A percentile compares a stretch with the other conserved stretches of the same genome.
phyloP scores from a whole-genome alignment of 148 eudicot genomes.

The Heliosperma pusillum region DNA sequence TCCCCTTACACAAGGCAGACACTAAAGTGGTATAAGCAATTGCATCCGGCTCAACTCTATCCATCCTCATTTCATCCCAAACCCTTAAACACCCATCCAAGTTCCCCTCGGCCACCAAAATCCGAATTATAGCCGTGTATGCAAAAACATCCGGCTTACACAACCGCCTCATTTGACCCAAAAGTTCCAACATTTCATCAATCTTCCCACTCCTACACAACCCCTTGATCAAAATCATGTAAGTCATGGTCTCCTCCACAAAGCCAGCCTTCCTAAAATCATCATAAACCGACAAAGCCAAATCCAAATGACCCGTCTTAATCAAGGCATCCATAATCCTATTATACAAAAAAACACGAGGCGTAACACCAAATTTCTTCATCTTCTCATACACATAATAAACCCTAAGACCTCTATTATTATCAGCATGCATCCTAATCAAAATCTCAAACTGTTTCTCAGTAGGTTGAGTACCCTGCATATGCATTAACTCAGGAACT shows the following conservation, averaged over 20 bases:
- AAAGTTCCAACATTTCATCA: slow-evolving; percentile 56
- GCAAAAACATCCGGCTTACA: slow-evolving; percentile 95
- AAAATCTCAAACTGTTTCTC: slow-evolving; percentile 95
- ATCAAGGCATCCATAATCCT: slow-evolving; percentile 80
- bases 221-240: slow-evolving; percentile 83
- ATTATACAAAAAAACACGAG: slow-evolving; percentile 78
- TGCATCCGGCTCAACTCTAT: slow-evolving; percentile 67
- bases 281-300: slow-evolving; percentile 76
- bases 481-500: slow-evolving; percentile 82
- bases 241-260: slow-evolving; percentile 75
- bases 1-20: slow-evolving; percentile 65
- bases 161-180: slow-evolving; percentile 59
- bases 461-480: slow-evolving; percentile 81
- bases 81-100: slow-evolving; percentile 79
- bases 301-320: slow-evolving; percentile 67
- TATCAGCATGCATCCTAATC: slow-evolving; percentile 86
- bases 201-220: slow-evolving; percentile 65
- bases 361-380: slow-evolving; percentile 82
- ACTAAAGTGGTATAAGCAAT: slow-evolving; percentile 83
- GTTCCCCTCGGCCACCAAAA: slow-evolving; percentile 62
- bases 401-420: slow-evolving; percentile 81
- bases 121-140: slow-evolving; percentile 73
- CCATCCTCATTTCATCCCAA: slow-evolving; percentile 84
- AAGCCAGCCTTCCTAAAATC: slow-evolving; percentile 73
- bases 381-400: slow-evolving; percentile 82